Base-by-base conservation (phyloP, 805 yeast species). In the Sporopachydermia lactativora region DNA sequence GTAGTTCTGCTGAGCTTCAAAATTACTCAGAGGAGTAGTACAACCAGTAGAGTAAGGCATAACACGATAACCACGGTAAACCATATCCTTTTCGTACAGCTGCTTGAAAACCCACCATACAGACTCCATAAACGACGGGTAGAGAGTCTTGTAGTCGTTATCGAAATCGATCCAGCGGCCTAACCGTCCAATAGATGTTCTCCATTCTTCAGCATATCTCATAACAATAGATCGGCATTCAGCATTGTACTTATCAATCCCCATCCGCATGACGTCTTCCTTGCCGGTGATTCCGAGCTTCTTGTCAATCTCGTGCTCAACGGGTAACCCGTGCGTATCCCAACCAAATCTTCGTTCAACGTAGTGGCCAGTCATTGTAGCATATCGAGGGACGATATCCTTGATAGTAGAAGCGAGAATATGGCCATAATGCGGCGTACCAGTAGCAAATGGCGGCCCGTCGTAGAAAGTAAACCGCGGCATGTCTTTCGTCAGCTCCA, bases 81-180 rank as follows among this genome's bases (percentile, higher is more conserved):
- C 97, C 43, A 83, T 75, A 40, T 77, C 81, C 62, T 88, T 92
- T 43, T 81, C 77, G 59, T 67, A 85, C 51, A 92, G 68, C 64
- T 85, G 77, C 66, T 81, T 77, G 73, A 92, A 92, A 19, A 85
- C 95, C 98, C 98, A 92, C 99, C 99, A 92, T 39, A 79, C 92
- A 37, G 96, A 83, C 67, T 92, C 99, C 99, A 92, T 92, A 53
- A 85, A 92, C 43, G 79, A 69, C 38, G 96, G 96, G 60, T 94
- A 86, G 62, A 92, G 71, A 18, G 98, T 92, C 68, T 89, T 89
- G 42, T 51, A 51, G 65, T 92, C 99, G 60, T 92, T 85, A 60
- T 92, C 98, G 66, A 92, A 89, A 64, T 92, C 99, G 57, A 92
- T 88, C 99, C 99, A 92, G 64, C 99, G 81, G 48, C 98, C 99